phyloP scores from a whole-genome alignment of 1,284 basidiomycete species.

The Rhodotorula sp. region DNA sequence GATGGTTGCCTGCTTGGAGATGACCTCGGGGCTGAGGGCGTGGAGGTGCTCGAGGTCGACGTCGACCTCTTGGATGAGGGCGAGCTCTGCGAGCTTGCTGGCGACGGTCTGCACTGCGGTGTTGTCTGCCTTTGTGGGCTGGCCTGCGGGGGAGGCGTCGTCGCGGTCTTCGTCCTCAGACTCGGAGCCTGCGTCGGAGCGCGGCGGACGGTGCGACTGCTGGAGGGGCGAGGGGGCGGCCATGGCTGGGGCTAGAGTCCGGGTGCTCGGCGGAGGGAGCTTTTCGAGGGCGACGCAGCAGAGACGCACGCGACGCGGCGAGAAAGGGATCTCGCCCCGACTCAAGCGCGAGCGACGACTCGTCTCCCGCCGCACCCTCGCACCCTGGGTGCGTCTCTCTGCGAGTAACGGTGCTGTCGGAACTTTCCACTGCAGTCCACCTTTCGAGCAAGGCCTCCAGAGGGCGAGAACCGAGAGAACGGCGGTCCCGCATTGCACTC shows the following conservation, averaged over 20 bases:
- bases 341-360: no score
- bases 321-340: no score
- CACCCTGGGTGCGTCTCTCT: no score
- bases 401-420: no score
- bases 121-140: neutral
- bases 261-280: neutral
- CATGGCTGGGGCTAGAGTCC: slow-evolving; percentile 1
- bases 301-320: neutral
- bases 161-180: slow-evolving; percentile 15
- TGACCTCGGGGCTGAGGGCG: slow-evolving; percentile 92
- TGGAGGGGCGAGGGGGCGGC: slow-evolving; percentile 34
- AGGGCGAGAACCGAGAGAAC: no score
- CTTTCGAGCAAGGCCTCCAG: no score
- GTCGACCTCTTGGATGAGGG: slow-evolving; percentile 39
- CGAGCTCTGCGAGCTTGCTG: slow-evolving; percentile 14
- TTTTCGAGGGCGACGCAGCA: neutral
- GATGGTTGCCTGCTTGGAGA: slow-evolving; percentile 93
- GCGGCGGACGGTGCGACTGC: slow-evolving; percentile 30
- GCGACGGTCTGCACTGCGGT: slow-evolving; percentile 14
- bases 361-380: no score
- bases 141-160: neutral
- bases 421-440: no score
- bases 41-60: slow-evolving; percentile 62
- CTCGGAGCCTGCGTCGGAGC: slow-evolving; percentile 17
- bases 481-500: no score